A percentile compares a stretch with the other conserved stretches of the same genome.
Evolutionary conservation across 1,139 yeast species (phyloP).

Genomic region (Zygosaccharomyces pseudobailii): DNA sequence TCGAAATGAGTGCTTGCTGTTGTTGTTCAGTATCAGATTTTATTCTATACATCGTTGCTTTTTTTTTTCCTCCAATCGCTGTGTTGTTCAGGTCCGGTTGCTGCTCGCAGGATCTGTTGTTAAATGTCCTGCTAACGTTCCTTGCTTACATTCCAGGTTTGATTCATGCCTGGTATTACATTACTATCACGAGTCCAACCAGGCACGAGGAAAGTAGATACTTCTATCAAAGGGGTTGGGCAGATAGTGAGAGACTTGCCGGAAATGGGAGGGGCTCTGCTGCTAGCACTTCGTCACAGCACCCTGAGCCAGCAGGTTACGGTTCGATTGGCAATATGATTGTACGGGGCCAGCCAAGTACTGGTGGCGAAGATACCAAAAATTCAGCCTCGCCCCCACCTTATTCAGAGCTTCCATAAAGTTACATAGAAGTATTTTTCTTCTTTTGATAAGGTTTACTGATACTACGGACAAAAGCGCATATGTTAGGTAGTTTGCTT

Average conservation of each 20-base stretch:
- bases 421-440: background rate
- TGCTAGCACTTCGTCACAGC: background rate
- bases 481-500: background rate
- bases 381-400: conserved; percentile 12
- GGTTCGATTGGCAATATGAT: conserved; percentile 8
- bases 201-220: conserved; percentile 22
- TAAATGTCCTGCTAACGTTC: conserved; percentile 70
- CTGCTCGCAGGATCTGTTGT: conserved; percentile 42
- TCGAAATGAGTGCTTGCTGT: conserved; percentile 23
- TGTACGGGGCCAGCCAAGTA: conserved; percentile 7
- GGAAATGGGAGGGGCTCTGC: background rate
- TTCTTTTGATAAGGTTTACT: background rate
- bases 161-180: conserved; percentile 55
- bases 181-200: conserved; percentile 31
- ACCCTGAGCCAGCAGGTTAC: conserved; percentile 4
- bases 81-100: conserved; percentile 32
- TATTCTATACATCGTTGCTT: conserved; percentile 28
- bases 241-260: conserved; percentile 24
- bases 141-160: conserved; percentile 85
- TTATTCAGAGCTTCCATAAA: conserved; percentile 12
- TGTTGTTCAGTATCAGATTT: conserved; percentile 33
- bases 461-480: background rate
- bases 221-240: conserved; percentile 33
- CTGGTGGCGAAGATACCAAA: conserved; percentile 7
- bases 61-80: conserved; percentile 34